phyloP scores from a whole-genome alignment of 345 rosid species.

The Geranium brycei region DNA sequence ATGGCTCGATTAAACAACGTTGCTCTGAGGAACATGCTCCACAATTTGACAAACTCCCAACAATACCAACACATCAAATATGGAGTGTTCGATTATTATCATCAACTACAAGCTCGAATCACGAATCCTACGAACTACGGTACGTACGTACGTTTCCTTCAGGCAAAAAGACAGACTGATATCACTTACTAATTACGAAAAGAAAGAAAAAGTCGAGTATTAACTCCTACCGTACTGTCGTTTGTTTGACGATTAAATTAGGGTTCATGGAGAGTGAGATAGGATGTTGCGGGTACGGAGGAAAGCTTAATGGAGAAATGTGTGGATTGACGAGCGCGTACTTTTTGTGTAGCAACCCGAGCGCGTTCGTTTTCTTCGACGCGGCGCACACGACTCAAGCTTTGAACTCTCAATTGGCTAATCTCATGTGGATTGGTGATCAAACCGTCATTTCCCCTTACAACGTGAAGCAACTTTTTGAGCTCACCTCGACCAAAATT shows the following conservation, averaged over 20 bases:
- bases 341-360: constrained; percentile 9
- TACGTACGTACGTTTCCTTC: too few species aligned
- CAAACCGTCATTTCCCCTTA: background rate
- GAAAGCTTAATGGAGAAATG: background rate
- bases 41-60: too few species aligned
- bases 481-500: too few species aligned
- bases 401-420: constrained; percentile 7
- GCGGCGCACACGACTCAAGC: constrained; percentile 7
- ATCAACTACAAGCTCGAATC: too few species aligned
- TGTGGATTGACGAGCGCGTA: too few species aligned
- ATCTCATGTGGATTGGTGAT: constrained; percentile 9
- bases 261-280: constrained; percentile 10
- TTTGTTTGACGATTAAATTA: background rate
- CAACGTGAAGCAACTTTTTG: constrained; percentile 4
- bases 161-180: too few species aligned
- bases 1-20: background rate
- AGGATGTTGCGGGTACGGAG: constrained; percentile 4
- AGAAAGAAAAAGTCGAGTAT: too few species aligned
- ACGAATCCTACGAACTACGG: too few species aligned
- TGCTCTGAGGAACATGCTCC: background rate
- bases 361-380: constrained; percentile 10
- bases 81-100: too few species aligned
- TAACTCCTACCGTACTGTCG: too few species aligned
- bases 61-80: too few species aligned
- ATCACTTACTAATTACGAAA: too few species aligned